Evolutionary conservation across 148 eudicot genomes (phyloP).

Genomic region (Rhododendron ferrugineum): DNA sequence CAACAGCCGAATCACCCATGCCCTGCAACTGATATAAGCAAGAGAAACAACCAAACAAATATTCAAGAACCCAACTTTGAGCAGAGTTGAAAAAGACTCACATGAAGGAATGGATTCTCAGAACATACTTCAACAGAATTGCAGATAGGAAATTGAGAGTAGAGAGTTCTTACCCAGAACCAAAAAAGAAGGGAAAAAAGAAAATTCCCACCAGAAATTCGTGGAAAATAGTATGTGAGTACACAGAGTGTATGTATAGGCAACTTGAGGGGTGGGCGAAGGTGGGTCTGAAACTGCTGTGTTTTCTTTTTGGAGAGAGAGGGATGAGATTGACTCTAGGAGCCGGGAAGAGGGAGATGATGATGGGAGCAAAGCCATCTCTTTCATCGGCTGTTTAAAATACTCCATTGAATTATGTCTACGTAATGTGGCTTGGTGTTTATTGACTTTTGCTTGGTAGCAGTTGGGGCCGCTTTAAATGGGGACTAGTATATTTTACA

Average conservation of each 20-base stretch:
- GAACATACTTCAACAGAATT: not conserved
- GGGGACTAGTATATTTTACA: not conserved
- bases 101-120: not conserved
- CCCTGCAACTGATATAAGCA: slow-evolving; percentile 6
- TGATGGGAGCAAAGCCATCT: slow-evolving; percentile 4
- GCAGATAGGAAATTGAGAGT: not conserved
- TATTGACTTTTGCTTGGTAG: slow-evolving; percentile 6
- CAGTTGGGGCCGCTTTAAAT: slow-evolving; percentile 1
- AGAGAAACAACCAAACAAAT: not conserved
- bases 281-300: not conserved
- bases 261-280: not conserved
- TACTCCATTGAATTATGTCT: not conserved
- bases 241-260: not conserved
- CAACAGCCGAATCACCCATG: not conserved
- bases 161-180: not conserved
- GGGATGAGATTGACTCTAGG: not conserved
- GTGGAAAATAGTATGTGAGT: not conserved
- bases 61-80: not conserved
- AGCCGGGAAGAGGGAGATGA: not conserved
- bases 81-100: not conserved
- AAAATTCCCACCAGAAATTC: not conserved
- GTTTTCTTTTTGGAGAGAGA: not conserved
- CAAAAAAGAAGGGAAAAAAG: not conserved
- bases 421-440: not conserved
- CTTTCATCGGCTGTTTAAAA: not conserved